Conservation (phyloP, 163 green algal species). For the Chloroidium sp. region DNA sequence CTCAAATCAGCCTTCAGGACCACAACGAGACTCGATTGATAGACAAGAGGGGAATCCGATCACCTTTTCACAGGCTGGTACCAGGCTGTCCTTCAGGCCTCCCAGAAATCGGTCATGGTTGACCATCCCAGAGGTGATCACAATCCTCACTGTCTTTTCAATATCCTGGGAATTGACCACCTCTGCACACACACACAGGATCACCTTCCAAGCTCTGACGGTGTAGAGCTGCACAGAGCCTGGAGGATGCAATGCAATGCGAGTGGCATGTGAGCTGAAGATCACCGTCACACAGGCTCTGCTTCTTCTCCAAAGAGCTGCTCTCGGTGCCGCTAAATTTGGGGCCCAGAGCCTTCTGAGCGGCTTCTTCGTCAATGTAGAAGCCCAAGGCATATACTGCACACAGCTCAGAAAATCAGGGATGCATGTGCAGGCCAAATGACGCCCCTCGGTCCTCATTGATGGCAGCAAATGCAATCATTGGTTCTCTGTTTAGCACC, state of each 20-base stretch:
- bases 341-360: conserved; percentile 20
- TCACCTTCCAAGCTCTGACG: not conserved
- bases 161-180: conserved; percentile 29
- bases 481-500: not conserved
- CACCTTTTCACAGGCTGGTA: conserved; percentile 40
- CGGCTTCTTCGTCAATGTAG: conserved; percentile 42
- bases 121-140: conserved; percentile 56
- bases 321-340: conserved; percentile 16
- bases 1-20: too few relatives aligned
- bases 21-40: too few relatives aligned
- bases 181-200: conserved; percentile 22
- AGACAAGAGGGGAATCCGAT: too few relatives aligned
- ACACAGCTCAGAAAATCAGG: not conserved
- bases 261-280: not conserved
- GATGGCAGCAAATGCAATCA: not conserved
- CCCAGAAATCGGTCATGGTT: conserved; percentile 57
- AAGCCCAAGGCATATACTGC: conserved; percentile 54
- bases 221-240: not conserved
- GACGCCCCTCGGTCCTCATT: not conserved
- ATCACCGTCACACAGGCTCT: conserved; percentile 35
- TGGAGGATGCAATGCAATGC: not conserved
- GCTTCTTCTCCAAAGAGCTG: conserved; percentile 18
- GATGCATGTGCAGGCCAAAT: not conserved
- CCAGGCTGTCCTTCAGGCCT: conserved; percentile 58
- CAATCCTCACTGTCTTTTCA: conserved; percentile 57